A percentile compares a stretch with the other conserved stretches of the same genome.
Conservation (phyloP, 208 protist species). For the Phytomonas sp. region DNA sequence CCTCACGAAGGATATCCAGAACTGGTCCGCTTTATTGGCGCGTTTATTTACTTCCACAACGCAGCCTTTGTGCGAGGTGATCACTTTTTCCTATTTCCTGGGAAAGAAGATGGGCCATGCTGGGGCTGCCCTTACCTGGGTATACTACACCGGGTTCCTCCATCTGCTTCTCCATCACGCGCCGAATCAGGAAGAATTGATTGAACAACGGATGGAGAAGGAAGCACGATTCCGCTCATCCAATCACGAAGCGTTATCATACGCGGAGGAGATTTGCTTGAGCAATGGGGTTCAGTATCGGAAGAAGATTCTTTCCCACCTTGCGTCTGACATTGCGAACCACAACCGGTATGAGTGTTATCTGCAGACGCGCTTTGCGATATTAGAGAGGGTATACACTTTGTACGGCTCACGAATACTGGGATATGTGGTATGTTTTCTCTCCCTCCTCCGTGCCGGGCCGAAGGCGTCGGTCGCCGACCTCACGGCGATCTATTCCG, state of each 20-base stretch:
- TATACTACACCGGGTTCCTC: conserved; percentile 39
- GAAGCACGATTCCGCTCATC: conserved; percentile 35
- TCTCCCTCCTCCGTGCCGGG: conserved; percentile 19
- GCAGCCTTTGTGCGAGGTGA: conserved; percentile 37
- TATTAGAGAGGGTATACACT: conserved; percentile 41
- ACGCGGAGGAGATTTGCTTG: conserved; percentile 58
- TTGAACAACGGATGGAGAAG: conserved; percentile 30
- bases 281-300: conserved; percentile 34
- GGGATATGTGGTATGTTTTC: conserved; percentile 29
- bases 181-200: conserved; percentile 42
- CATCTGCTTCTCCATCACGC: conserved; percentile 17
- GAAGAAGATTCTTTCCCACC: conserved; percentile 20
- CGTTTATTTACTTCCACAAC: conserved; percentile 35
- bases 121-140: conserved; percentile 19
- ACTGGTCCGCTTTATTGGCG: conserved; percentile 27
- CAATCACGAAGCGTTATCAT: conserved; percentile 37
- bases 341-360: conserved; percentile 40
- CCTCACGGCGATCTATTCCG: conserved; percentile 10
- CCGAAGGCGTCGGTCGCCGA: not conserved
- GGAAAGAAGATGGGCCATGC: conserved; percentile 18
- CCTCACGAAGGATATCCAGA: conserved; percentile 52
- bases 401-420: conserved; percentile 54
- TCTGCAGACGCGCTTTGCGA: conserved; percentile 36
- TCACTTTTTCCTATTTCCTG: conserved; percentile 43
- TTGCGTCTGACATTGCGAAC: conserved; percentile 17